Evolutionary conservation across 805 yeast genomes (phyloP), one percentile per base, ranked within the genome.

Genomic region (Grigorovia humatica): DNA sequence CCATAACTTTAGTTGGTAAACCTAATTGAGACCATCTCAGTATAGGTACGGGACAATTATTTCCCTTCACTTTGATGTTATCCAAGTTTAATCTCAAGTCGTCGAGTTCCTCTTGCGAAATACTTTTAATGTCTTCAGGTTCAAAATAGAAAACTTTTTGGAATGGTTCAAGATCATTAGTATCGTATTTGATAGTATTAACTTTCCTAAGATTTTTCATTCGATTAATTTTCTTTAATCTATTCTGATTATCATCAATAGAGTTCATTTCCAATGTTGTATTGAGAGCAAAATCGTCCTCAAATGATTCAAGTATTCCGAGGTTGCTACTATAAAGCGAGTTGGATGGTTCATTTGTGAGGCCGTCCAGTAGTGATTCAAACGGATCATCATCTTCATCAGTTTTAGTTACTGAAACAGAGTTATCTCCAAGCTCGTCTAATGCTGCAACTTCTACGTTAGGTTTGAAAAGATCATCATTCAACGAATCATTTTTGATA

Each of bases 11-110:
- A 0, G 79, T 68, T 0, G 95, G 83, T 1, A 93, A 71, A 0
- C 96, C 96, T 51, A 89, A 70, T 55, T 88, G 91, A 2, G 85
- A 73, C 95, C 97, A 91, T 51, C 79, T 78, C 43, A 74, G 60
- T 0, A 88, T 78, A 0, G 97, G 96, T 27, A 74, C 72, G 1
- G 84, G 82, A 44, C 79, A 75, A 43, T 71, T 63, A 0, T 59
- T 55, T 0, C 95, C 95, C 48, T 78, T 67, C 2, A 87, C 80
- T 48, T 77, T 77, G 35, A 88, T 81, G n/a, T 84, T 83, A 54
- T 82, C 89, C 44, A 81, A 60, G 47, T 69, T 68, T 15, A 74
- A 58, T 47, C 93, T 66, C 7, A 83, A 60, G 7, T 72, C 74
- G 1, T 74, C 74, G 1, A 83, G 80, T 48, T 86, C 89, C 42